phyloP scores from a whole-genome alignment of 139 green algal species.

The Chlamydomonas sphaeroides region DNA sequence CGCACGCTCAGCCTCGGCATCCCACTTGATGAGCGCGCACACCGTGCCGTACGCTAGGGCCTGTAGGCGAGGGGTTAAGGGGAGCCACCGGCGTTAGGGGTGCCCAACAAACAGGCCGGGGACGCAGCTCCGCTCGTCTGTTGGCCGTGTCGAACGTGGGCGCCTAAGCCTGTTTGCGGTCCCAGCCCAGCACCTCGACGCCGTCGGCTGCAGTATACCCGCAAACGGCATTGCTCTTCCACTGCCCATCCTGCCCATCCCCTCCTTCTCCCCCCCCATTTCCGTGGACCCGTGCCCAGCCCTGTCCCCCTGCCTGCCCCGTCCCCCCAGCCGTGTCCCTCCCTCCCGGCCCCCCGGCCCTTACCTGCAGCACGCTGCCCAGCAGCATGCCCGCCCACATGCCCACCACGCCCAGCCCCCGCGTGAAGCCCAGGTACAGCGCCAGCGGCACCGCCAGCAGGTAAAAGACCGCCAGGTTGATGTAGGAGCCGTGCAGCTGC shows the following conservation, averaged over 20 bases:
- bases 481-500: constrained; percentile 48
- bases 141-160: too few species aligned
- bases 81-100: background rate
- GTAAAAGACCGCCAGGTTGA: constrained; percentile 63
- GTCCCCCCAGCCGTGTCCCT: background rate
- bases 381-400: constrained; percentile 40
- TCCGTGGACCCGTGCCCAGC: background rate
- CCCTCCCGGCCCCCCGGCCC: background rate
- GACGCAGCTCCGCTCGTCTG: too few species aligned
- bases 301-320: background rate
- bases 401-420: constrained; percentile 44
- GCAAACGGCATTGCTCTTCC: background rate
- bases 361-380: constrained; percentile 39
- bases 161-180: too few species aligned
- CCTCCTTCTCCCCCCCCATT: background rate
- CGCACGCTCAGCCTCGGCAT: constrained; percentile 14
- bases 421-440: constrained; percentile 36
- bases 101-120: background rate
- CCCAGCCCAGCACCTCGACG: too few species aligned
- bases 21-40: constrained; percentile 2
- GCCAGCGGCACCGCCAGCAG: constrained; percentile 48
- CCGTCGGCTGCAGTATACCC: background rate
- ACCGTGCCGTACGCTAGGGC: constrained; percentile 3
- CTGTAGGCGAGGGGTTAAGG: background rate
- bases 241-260: background rate